Percentiles rank a stretch among this genome's conserved stretches.
Conservation (phyloP, 305 asterid genomes). For the Withania somnifera region DNA sequence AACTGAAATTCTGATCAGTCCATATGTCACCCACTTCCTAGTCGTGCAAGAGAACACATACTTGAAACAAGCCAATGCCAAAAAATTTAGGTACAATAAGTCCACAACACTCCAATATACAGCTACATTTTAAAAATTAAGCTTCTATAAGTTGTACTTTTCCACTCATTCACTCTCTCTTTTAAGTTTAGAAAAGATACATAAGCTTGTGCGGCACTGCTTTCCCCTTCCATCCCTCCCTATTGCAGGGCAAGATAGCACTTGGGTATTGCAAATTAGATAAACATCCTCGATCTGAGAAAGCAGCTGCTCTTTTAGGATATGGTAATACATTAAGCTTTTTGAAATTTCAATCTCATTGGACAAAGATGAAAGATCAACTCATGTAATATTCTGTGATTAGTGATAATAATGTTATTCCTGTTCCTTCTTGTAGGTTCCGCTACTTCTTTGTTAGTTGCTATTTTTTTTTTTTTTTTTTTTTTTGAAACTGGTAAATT, state of each 20-base stretch:
- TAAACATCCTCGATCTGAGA: not conserved
- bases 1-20: not conserved
- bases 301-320: not conserved
- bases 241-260: not conserved
- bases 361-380: not conserved
- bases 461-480: too few species aligned
- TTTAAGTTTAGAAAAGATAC: not conserved
- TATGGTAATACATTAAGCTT: not conserved
- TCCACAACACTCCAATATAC: not conserved
- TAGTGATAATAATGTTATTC: not conserved
- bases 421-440: too few species aligned
- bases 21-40: too few species aligned
- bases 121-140: not conserved
- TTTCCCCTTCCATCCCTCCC: not conserved
- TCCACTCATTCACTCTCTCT: not conserved
- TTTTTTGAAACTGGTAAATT: too few species aligned
- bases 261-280: not conserved
- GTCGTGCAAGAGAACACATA: too few species aligned
- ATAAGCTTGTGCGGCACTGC: not conserved
- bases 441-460: too few species aligned
- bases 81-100: not conserved
- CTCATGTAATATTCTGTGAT: not conserved
- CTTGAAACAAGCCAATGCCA: not conserved
- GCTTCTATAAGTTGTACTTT: not conserved
- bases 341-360: not conserved